These are phyloP conservation scores for Apiotrichum domesticum DNA, from an alignment of 1,284 basidiomycete genomes.

Conservation along the genomic window DNA sequence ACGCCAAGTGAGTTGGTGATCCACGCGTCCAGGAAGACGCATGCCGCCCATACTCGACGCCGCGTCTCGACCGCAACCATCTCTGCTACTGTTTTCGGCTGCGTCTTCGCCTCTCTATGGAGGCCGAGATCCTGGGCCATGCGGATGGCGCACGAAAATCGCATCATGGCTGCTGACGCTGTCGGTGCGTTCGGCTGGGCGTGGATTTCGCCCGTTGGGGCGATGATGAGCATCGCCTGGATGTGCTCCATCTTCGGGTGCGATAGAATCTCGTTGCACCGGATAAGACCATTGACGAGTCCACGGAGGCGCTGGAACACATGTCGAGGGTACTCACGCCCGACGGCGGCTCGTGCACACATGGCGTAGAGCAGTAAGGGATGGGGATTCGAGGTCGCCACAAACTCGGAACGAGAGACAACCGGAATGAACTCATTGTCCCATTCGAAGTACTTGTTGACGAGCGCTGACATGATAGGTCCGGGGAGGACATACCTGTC, in stretches of 20 bases:
- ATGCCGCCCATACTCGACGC: conserved; percentile 81
- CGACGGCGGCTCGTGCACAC: conserved; percentile 80
- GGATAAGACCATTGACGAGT: conserved; percentile 77
- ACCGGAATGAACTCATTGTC: conserved; percentile 80
- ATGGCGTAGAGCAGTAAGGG: conserved; percentile 77
- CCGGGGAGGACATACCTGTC: conserved; percentile 51
- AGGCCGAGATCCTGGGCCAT: conserved; percentile 93
- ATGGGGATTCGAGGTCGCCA: conserved; percentile 51
- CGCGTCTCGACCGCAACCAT: conserved; percentile 63
- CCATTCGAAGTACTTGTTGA: conserved; percentile 86
- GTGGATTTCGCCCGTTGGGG: conserved; percentile 48
- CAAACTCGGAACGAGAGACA: conserved; percentile 78
- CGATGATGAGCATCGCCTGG: conserved; percentile 66
- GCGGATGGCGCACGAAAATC: conserved; percentile 57
- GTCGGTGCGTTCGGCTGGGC: conserved; percentile 45
- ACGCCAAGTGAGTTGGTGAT: conserved; percentile 41
- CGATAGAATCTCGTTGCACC: conserved; percentile 81
- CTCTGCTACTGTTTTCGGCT: conserved; percentile 32
- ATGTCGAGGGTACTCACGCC: conserved; percentile 71
- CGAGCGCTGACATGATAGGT: conserved; percentile 70
- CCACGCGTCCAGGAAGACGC: conserved; percentile 88
- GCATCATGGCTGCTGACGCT: conserved; percentile 40
- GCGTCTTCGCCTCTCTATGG: conserved; percentile 57
- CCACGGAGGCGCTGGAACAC: conserved; percentile 78
- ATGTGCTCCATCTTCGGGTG: conserved; percentile 81